phyloP scores from a whole-genome alignment of 2,329 filamentous ascomycete species.

The Beauveria scarabaeidicola region DNA sequence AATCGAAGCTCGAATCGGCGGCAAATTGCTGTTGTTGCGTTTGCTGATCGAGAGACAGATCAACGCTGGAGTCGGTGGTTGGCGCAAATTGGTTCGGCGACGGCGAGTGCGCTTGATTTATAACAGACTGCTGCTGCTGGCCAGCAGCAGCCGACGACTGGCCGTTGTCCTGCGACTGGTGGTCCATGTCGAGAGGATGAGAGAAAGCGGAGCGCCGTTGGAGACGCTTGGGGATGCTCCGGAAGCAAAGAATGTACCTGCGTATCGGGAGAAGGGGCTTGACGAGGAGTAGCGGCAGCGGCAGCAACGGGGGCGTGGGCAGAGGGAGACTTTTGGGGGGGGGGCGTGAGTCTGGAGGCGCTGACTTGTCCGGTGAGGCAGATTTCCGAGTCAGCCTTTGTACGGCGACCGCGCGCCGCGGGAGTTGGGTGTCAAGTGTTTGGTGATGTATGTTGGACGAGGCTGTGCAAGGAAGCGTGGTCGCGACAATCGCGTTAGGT shows the following conservation, averaged over 20 bases:
- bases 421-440: not conserved
- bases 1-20: slow-evolving; percentile 38
- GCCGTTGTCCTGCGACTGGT: slow-evolving; percentile 25
- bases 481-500: slow-evolving; percentile 20
- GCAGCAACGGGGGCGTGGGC: not conserved
- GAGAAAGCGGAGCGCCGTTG: slow-evolving; percentile 7
- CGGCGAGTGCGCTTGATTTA: slow-evolving; percentile 60
- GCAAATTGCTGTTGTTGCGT: slow-evolving; percentile 30
- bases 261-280: slow-evolving; percentile 3
- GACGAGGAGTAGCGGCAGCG: not conserved
- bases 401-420: slow-evolving; percentile 31
- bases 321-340: not conserved
- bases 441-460: slow-evolving; percentile 10
- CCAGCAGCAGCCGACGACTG: slow-evolving; percentile 51
- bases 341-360: not conserved
- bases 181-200: slow-evolving; percentile 4
- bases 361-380: slow-evolving; percentile 24
- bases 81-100: slow-evolving; percentile 47
- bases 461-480: slow-evolving; percentile 33
- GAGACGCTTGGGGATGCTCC: slow-evolving; percentile 5
- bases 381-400: slow-evolving; percentile 38
- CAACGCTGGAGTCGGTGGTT: slow-evolving; percentile 40
- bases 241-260: slow-evolving; percentile 5
- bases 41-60: slow-evolving; percentile 48
- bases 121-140: slow-evolving; percentile 50